Base-by-base conservation (phyloP, 805 yeast species). In the Yamadazyma akitaensis region DNA sequence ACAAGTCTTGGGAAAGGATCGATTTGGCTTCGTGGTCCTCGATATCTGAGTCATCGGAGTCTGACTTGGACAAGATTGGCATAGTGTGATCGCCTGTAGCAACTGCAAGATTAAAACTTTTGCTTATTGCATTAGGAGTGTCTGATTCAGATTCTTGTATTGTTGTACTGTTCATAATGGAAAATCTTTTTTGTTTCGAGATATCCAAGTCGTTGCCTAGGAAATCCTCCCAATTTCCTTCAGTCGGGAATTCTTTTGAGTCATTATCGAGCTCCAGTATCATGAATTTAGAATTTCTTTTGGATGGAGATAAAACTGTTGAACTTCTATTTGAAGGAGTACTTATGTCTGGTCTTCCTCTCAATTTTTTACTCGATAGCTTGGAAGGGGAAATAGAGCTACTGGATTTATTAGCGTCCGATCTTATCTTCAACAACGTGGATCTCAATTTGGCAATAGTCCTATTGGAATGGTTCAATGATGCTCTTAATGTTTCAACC, bases 401-500 rank as follows among this genome's bases (percentile, higher is more conserved):
- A 42, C 75, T 76, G 9, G 42, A 37, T 10, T 63, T 57, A 11
- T 38, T 39, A 14, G 40, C 32, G 1, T 50, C 56, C 2, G 53
- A 13, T 51, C 68, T 74, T 41, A 67, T 62, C 58, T 77, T 80
- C 49, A 77, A 59, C 9, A 80, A 56, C 2, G 75, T 68, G 17
- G 72, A 66, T 59, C 85, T 76, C 51, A 85, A 70, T 54, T 76
- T 82, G n/a, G 80, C 65, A 40, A 86, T 81, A 2, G 81, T 76
- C 50, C 75, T 72, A 55, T 83, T 80, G 4, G 91, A 85, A 62
- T 77, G 87, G 14, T 73, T 71, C 53, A 88, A 70, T 19, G 86
- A 82, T 0, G 85, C 75, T 51, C 76, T 73, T 52, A 85, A 64
- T 1, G 90, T 82, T 56, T 87, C 91, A 2, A 78, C 67, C 57